These are phyloP conservation scores for Penicillium crustosum DNA, from an alignment of 2,329 filamentous ascomycete species.

Conservation along the genomic window DNA sequence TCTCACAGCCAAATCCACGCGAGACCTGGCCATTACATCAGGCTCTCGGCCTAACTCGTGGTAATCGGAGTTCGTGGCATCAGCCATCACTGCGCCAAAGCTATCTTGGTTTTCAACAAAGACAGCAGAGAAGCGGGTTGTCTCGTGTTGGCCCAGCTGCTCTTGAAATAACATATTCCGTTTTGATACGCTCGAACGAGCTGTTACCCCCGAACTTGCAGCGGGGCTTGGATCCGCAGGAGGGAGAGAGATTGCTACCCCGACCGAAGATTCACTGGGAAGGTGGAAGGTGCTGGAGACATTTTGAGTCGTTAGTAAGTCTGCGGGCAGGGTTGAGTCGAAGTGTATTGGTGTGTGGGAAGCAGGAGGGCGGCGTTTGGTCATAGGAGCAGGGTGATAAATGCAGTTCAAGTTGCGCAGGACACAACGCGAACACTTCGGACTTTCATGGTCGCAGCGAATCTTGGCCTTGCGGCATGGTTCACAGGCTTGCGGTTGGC, in stretches of 20 bases:
- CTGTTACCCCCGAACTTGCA: background rate
- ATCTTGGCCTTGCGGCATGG: slow-evolving; percentile 1
- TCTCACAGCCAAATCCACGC: background rate
- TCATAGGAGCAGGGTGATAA: slow-evolving; percentile 1
- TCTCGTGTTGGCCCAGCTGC: background rate
- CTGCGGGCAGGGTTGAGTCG: background rate
- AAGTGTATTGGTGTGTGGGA: background rate
- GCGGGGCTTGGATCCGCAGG: background rate
- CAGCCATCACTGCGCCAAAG: background rate
- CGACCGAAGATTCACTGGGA: background rate
- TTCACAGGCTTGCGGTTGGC: background rate
- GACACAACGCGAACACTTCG: background rate
- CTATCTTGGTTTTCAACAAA: background rate
- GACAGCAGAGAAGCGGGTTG: background rate
- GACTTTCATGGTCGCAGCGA: background rate
- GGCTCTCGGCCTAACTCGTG: background rate
- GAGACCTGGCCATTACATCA: background rate
- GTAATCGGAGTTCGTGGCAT: background rate
- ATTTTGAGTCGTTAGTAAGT: background rate
- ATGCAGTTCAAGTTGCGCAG: background rate
- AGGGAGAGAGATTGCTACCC: background rate
- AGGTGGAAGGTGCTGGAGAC: background rate
- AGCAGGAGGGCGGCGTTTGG: background rate
- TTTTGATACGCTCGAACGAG: background rate
- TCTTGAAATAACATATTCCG: background rate